These are phyloP conservation scores for Podila horticola DNA, from an alignment of 192 early-diverging fungal genomes.

Conservation along the genomic window DNA sequence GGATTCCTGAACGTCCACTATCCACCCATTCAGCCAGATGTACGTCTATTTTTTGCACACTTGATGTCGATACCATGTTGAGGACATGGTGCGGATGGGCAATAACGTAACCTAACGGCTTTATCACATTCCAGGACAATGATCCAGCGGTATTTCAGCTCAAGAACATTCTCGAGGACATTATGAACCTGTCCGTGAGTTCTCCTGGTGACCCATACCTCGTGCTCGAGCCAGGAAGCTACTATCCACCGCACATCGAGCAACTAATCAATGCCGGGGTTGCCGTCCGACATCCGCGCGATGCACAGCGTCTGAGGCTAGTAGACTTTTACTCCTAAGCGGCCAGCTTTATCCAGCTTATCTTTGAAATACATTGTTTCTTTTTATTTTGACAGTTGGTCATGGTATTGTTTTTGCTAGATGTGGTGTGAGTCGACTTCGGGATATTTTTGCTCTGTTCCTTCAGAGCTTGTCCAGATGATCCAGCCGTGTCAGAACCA, in stretches of 20 bases:
- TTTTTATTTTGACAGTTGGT: slow-evolving; percentile 2
- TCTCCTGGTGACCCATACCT: slow-evolving; percentile 57
- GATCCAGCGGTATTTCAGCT: slow-evolving; percentile 14
- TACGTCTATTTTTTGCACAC: slow-evolving; percentile 5
- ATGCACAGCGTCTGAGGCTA: slow-evolving; percentile 51
- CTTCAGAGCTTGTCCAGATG: slow-evolving; percentile 73
- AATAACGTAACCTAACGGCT: neutral
- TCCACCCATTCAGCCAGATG: slow-evolving; percentile 32
- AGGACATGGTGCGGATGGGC: neutral
- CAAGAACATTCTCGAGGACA: slow-evolving; percentile 52
- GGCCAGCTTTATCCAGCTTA: no score
- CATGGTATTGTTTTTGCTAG: neutral
- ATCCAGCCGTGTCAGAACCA: slow-evolving; percentile 79
- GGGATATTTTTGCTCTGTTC: neutral
- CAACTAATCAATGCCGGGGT: slow-evolving; percentile 62
- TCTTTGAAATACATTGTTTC: no score
- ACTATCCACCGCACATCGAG: slow-evolving; percentile 63
- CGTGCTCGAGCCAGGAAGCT: slow-evolving; percentile 51
- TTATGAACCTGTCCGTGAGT: slow-evolving; percentile 61
- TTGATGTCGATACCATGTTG: neutral
- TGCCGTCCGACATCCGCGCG: slow-evolving; percentile 59
- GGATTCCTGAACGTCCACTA: slow-evolving; percentile 24
- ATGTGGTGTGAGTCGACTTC: neutral
- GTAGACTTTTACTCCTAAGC: slow-evolving; percentile 54
- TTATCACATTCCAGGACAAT: slow-evolving; percentile 6